A percentile compares a stretch with the other conserved stretches of the same genome.
Conservation (phyloP, 768 basidiomycete species). For the Amylocystis lapponica region DNA sequence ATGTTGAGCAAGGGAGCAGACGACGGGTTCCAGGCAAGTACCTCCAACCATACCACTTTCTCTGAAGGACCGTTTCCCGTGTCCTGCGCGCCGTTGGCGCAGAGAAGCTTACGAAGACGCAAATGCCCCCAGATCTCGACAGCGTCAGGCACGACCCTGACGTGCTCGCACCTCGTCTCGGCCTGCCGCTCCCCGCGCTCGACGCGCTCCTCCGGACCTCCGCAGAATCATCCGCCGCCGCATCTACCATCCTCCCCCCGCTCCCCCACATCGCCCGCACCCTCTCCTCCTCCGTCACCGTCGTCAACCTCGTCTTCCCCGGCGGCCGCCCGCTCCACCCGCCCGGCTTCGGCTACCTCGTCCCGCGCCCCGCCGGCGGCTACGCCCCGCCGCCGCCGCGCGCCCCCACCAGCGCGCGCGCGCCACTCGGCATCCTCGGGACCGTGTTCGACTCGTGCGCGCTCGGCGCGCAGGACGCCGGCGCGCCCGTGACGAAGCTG, state of each 20-base stretch:
- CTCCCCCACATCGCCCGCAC: conserved; percentile 69
- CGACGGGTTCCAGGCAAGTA: conserved; percentile 21
- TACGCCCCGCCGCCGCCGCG: conserved; percentile 14
- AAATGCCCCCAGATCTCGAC: conserved; percentile 26
- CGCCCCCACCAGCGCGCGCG: background rate
- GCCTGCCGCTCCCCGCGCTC: conserved; percentile 64
- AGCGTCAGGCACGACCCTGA: conserved; percentile 28
- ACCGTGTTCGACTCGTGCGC: conserved; percentile 87
- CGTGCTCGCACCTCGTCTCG: conserved; percentile 69
- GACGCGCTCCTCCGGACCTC: conserved; percentile 8
- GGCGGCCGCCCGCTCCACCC: conserved; percentile 52
- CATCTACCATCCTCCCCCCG: conserved; percentile 5
- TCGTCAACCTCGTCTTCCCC: conserved; percentile 84
- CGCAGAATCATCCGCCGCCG: background rate
- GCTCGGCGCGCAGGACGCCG: conserved; percentile 51
- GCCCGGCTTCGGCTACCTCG: conserved; percentile 89
- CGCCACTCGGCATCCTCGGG: conserved; percentile 61
- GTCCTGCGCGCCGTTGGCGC: too few relatives aligned
- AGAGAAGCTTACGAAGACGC: background rate
- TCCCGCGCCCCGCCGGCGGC: conserved; percentile 73
- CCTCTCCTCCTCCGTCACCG: conserved; percentile 74
- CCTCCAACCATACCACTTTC: background rate
- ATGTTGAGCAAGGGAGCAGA: conserved; percentile 19
- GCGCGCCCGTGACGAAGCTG: conserved; percentile 56
- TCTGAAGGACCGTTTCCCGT: too few relatives aligned